Evolutionary conservation across 2,329 filamentous ascomycete genomes (phyloP), one percentile per base, ranked within the genome.

Genomic region (Tetracladium maxilliforme): DNA sequence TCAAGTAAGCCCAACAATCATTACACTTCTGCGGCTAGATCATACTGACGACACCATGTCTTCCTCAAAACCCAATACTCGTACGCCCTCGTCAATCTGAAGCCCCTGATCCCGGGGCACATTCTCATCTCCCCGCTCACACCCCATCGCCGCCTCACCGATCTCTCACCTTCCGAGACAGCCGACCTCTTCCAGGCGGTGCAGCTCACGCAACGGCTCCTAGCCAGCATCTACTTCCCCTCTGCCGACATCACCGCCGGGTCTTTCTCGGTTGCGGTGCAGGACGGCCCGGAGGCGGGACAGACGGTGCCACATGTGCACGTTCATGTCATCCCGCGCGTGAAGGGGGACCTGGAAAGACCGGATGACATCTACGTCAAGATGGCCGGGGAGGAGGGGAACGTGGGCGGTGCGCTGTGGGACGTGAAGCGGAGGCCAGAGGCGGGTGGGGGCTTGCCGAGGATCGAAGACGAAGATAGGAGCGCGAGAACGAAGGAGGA

Each of bases 251-350:
- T 29, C 7, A 24, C 36, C 6, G 57, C 67, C 41, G 71, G 80
- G 7, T 79, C 81, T 31, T 77, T 95, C 54, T 95, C 93, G 45
- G 74, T 98, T 24, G 86, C 87, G 0, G 67, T 98, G n/a, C 90
- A 98, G 49, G 90, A 98, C 49, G 90, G 90, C 12, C 57, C 62
- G 16, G 82, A 84, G 31, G 83, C 90, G 2, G 90, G 90, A 0
- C 90, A 98, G 64, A 93, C 83, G 29, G 87, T 98, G 22, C 64
- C 82, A 7, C 90, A 98, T 53, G 72, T 94, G 10, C 90, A 98
- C 53, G 79, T 84, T 14, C 90, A 98, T 54, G 68, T 94, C 24
- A 87, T 94, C 27, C 86, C 86, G 12, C 59, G 86, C 18, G 58
- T 57, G 30, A 61, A 68, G 24, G 66, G 60, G 7, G n/a, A n/a